These are phyloP conservation scores for Cubamyces lactineus DNA, from an alignment of 768 basidiomycete genomes.

Conservation along the genomic window DNA sequence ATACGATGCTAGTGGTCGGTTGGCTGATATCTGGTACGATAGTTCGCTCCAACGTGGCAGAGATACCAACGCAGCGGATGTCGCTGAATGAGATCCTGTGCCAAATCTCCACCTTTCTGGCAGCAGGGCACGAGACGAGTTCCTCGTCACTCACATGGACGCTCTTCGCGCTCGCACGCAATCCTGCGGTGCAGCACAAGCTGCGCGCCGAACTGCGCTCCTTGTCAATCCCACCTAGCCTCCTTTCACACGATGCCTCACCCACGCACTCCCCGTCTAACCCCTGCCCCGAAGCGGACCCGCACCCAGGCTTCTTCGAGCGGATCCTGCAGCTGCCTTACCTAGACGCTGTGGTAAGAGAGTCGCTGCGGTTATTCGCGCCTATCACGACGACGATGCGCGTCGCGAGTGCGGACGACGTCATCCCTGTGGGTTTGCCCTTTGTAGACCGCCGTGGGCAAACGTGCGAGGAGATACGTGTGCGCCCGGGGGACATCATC, in stretches of 20 bases:
- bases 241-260: not conserved
- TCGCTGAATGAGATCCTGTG: conserved; percentile 58
- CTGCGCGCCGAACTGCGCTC: conserved; percentile 50
- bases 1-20: not conserved
- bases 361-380: conserved; percentile 56
- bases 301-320: conserved; percentile 25
- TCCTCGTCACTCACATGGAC: conserved; percentile 64
- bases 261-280: not conserved
- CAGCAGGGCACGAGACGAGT: conserved; percentile 68
- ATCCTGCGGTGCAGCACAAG: conserved; percentile 47
- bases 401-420: conserved; percentile 47
- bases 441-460: conserved; percentile 32
- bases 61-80: conserved; percentile 50
- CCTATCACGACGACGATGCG: conserved; percentile 66
- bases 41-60: conserved; percentile 65
- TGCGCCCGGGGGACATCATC: conserved; percentile 54
- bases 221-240: conserved; percentile 20
- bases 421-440: conserved; percentile 51
- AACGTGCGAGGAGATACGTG: conserved; percentile 20
- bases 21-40: not conserved
- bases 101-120: conserved; percentile 67
- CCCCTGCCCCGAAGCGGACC: not conserved
- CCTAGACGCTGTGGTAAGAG: conserved; percentile 65
- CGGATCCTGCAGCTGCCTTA: conserved; percentile 42
- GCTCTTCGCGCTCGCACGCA: conserved; percentile 56